phyloP scores from a whole-genome alignment of 768 basidiomycete genomes.

The Agaricus sinodeliciosus region DNA sequence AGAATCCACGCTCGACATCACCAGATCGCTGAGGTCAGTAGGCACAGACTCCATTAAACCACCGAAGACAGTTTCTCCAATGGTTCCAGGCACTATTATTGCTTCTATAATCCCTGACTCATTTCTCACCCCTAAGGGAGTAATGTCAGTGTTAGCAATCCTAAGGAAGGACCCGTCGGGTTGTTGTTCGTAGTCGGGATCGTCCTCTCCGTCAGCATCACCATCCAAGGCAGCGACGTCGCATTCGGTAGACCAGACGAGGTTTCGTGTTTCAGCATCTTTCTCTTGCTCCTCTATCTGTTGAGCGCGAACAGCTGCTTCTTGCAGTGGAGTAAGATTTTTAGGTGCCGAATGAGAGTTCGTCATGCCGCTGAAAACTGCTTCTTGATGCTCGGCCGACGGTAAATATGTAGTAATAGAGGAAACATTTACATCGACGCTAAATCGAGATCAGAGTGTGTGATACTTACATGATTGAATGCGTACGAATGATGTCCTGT shows the following conservation, averaged over 20 bases:
- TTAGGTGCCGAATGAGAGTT: conserved; percentile 23
- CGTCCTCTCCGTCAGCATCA: conserved; percentile 59
- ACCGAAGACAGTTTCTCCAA: conserved; percentile 39
- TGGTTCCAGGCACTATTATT: conserved; percentile 23
- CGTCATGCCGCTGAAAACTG: conserved; percentile 45
- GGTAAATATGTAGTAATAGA: conserved; percentile 75
- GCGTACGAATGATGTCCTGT: conserved; percentile 71
- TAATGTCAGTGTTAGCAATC: conserved; percentile 19
- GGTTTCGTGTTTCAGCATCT: conserved; percentile 55
- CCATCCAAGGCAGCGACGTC: conserved; percentile 41
- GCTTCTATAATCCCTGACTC: conserved; percentile 50
- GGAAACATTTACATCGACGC: conserved; percentile 64
- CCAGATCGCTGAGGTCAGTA: conserved; percentile 49
- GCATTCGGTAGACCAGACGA: conserved; percentile 60
- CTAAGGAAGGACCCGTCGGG: conserved; percentile 29
- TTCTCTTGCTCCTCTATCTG: conserved; percentile 53
- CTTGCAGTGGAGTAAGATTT: conserved; percentile 50
- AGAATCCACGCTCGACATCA: conserved; percentile 21
- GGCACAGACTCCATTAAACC: conserved; percentile 49
- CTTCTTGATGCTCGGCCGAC: conserved; percentile 51
- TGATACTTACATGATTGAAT: not conserved
- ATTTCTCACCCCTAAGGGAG: conserved; percentile 54
- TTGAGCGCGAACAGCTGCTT: conserved; percentile 42
- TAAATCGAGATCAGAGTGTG: conserved; percentile 18
- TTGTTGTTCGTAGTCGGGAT: conserved; percentile 34